Percentiles rank a stretch among this genome's conserved stretches.
Conservation (phyloP, 2,329 filamentous ascomycete species). For the Penicillium rolfsii region DNA sequence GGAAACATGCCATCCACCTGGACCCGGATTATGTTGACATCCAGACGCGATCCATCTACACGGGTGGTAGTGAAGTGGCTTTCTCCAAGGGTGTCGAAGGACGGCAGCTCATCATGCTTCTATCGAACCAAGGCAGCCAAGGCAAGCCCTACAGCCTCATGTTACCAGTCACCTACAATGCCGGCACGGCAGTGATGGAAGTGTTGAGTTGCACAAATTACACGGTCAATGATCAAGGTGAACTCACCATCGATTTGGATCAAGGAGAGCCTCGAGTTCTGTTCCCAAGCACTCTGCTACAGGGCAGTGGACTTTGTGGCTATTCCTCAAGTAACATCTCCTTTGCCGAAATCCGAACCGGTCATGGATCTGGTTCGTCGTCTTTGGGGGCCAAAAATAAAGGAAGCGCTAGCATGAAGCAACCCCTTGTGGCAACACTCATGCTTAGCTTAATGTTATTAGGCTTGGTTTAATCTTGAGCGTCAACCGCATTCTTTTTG, state of each 20-base stretch:
- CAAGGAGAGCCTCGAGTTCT: conserved; percentile 38
- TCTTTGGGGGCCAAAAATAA: background rate
- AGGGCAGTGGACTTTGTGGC: conserved; percentile 39
- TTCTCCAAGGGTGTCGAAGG: conserved; percentile 51
- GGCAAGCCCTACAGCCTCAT: conserved; percentile 36
- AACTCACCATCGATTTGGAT: conserved; percentile 35
- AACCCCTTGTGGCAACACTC: conserved; percentile 1
- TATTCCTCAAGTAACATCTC: conserved; percentile 18
- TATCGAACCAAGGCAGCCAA: conserved; percentile 47
- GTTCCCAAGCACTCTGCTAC: conserved; percentile 33
- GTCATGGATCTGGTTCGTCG: background rate
- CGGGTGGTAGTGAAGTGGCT: conserved; percentile 44
- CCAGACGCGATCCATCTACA: conserved; percentile 24
- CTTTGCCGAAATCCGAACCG: conserved; percentile 9
- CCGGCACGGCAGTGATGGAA: conserved; percentile 32
- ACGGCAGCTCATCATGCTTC: conserved; percentile 47
- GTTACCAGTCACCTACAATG: conserved; percentile 34
- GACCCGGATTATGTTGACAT: conserved; percentile 45
- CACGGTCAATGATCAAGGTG: conserved; percentile 30
- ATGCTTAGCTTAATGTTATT: conserved; percentile 7
- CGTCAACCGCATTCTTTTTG: background rate
- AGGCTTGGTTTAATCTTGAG: background rate
- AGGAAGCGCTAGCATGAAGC: background rate
- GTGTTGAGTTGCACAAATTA: conserved; percentile 35
- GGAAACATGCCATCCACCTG: conserved; percentile 45